phyloP scores from a whole-genome alignment of 169 alveolate genomes.

The Eimeria acervulina region DNA sequence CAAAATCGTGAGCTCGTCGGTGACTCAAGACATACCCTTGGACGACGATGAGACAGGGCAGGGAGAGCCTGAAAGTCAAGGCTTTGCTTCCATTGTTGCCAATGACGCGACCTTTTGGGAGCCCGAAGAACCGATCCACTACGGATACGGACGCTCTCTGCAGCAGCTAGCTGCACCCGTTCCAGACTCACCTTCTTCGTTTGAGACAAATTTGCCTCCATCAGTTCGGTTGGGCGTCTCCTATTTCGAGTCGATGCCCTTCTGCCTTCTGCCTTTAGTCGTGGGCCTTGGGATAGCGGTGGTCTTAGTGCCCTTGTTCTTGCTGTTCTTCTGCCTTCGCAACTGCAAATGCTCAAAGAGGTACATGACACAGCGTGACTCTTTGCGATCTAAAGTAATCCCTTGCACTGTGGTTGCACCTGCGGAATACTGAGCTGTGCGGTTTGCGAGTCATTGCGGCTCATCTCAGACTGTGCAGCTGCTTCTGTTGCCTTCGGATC shows the following conservation, averaged over 20 bases:
- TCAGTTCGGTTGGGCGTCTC: neutral
- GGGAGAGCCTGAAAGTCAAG: constrained; percentile 7
- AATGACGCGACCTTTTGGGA: neutral
- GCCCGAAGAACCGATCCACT: neutral
- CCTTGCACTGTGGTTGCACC: neutral
- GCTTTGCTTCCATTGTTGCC: neutral
- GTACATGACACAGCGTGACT: neutral
- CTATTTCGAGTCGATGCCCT: constrained; percentile 66
- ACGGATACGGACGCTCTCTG: neutral
- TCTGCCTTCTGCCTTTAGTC: constrained; percentile 13
- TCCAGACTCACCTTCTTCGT: neutral
- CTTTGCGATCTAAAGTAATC: too few relatives aligned
- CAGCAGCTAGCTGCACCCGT: constrained; percentile 16
- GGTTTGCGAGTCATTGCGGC: neutral
- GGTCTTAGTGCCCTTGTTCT: constrained; percentile 53
- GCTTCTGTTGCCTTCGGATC: constrained; percentile 52
- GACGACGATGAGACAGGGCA: too few relatives aligned
- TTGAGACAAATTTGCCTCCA: neutral
- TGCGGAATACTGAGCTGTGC: neutral
- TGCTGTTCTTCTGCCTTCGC: constrained; percentile 50
- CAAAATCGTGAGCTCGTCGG: neutral
- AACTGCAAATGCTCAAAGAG: constrained; percentile 39
- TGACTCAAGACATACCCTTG: neutral
- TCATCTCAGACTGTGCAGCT: constrained; percentile 65
- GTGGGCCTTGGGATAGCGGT: constrained; percentile 34